These are phyloP conservation scores for Porodaedalea pini DNA, from an alignment of 1,284 basidiomycete species.

Conservation along the genomic window DNA sequence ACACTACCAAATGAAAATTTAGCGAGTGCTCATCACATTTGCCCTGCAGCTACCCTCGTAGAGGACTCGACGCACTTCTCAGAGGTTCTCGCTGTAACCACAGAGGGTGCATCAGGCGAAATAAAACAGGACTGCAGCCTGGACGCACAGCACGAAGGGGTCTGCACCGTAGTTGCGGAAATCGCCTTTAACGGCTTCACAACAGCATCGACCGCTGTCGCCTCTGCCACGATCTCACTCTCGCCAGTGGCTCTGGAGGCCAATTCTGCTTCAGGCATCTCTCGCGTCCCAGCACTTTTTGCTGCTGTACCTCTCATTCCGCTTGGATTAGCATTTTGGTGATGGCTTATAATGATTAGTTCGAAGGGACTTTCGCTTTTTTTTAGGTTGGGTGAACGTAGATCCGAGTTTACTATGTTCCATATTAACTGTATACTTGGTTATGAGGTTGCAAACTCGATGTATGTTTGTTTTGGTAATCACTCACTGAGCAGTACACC, in stretches of 20 bases:
- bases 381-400: too few relatives aligned
- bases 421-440: too few relatives aligned
- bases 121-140: background rate
- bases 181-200: background rate
- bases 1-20: background rate
- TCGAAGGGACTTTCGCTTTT: background rate
- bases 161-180: background rate
- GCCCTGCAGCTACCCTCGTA: background rate
- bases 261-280: background rate
- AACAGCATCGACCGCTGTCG: background rate
- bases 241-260: background rate
- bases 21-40: background rate
- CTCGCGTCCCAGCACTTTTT: background rate
- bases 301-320: background rate
- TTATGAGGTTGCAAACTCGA: too few relatives aligned
- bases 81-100: background rate
- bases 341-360: background rate
- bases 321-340: background rate
- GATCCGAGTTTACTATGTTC: too few relatives aligned
- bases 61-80: slow-evolving; percentile 8
- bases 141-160: background rate
- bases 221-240: background rate
- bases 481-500: too few relatives aligned
- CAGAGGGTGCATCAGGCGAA: background rate
- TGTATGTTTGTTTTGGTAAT: too few relatives aligned